phyloP scores from a whole-genome alignment of 176 grass and related monocot species.

The Oryza meyeriana region DNA sequence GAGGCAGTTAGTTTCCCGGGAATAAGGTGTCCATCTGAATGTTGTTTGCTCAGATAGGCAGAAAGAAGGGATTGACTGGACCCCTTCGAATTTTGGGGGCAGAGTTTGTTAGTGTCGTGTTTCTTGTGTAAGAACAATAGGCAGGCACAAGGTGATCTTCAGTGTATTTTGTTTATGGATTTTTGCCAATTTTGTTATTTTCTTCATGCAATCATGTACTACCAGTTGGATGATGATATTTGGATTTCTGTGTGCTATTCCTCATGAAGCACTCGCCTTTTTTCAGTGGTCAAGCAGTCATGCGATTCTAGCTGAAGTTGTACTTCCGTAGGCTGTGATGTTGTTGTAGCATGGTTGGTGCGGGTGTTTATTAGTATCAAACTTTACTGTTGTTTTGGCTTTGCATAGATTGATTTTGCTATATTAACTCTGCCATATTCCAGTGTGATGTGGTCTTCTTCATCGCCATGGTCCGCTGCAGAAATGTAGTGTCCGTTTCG shows the following conservation, averaged over 20 bases:
- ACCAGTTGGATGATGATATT: not conserved
- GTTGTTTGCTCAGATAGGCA: slow-evolving; percentile 33
- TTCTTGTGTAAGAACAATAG: slow-evolving; percentile 31
- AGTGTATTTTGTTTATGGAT: slow-evolving; percentile 31
- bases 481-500: slow-evolving; percentile 1
- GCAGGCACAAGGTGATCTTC: slow-evolving; percentile 7
- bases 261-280: not conserved
- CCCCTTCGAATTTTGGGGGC: slow-evolving; percentile 35
- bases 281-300: not conserved
- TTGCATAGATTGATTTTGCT: not conserved
- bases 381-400: not conserved
- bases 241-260: not conserved
- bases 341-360: not conserved
- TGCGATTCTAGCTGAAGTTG: not conserved
- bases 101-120: slow-evolving; percentile 5
- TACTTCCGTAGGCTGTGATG: not conserved
- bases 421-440: not conserved
- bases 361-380: not conserved
- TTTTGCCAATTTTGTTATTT: slow-evolving; percentile 30
- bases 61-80: slow-evolving; percentile 29
- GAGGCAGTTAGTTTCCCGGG: slow-evolving; percentile 12
- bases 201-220: not conserved
- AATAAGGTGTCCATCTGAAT: slow-evolving; percentile 39
- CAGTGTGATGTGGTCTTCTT: not conserved
- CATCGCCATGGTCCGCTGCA: not conserved